These are phyloP conservation scores for Eucalyptus cloeziana DNA, from an alignment of 345 rosid genomes.

Conservation along the genomic window DNA sequence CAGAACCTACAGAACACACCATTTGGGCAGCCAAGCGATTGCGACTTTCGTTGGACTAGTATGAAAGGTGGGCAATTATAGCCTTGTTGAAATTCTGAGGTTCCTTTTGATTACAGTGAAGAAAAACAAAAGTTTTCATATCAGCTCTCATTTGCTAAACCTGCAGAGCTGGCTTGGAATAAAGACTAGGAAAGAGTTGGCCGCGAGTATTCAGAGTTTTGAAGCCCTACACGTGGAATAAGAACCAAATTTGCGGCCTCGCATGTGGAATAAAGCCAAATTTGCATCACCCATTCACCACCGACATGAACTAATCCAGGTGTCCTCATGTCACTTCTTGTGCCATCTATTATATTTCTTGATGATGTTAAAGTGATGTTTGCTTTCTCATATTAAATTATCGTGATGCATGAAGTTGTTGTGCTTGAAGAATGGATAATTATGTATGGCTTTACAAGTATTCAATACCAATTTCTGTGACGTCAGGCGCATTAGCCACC, in stretches of 20 bases:
- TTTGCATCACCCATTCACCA: not conserved
- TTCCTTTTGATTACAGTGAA: not conserved
- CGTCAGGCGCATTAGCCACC: too few species aligned
- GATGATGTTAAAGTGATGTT: too few species aligned
- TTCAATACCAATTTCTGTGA: too few species aligned
- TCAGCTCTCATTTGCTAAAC: not conserved
- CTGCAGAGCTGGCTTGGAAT: not conserved
- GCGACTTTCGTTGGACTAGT: not conserved
- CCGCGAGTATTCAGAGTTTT: not conserved
- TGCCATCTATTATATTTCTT: not conserved
- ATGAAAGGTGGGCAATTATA: not conserved
- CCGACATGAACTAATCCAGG: not conserved
- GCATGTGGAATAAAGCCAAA: not conserved
- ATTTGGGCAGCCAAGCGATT: rapidly evolving
- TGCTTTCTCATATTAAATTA: too few species aligned
- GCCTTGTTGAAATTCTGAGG: not conserved
- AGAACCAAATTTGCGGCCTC: not conserved
- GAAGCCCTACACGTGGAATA: not conserved
- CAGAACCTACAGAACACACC: not conserved
- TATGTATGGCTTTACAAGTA: too few species aligned
- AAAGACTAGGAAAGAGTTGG: not conserved
- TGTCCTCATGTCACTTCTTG: not conserved
- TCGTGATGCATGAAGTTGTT: too few species aligned
- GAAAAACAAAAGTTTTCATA: not conserved
- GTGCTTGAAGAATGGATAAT: too few species aligned